Conservation (phyloP, 495 filamentous ascomycete genomes). For the Beverwykella pulmonaria region DNA sequence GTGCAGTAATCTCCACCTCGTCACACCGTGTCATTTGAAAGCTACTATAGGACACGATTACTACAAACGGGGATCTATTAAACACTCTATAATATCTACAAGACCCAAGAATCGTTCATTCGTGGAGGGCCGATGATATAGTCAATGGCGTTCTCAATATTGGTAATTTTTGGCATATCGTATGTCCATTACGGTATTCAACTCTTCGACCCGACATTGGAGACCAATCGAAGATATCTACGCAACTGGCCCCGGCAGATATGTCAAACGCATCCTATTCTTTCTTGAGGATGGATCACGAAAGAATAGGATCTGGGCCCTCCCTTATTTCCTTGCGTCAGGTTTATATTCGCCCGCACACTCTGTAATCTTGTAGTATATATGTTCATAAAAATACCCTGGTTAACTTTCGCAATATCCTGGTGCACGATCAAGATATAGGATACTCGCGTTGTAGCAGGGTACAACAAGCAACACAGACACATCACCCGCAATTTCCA, state of each 20-base stretch:
- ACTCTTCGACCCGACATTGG: slow-evolving; percentile 29
- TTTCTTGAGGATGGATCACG: slow-evolving; percentile 1
- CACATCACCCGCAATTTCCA: not conserved
- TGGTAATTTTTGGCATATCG: slow-evolving; percentile 18
- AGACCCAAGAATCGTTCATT: not conserved
- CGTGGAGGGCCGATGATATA: slow-evolving; percentile 23
- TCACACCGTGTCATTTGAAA: not conserved
- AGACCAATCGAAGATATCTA: slow-evolving; percentile 15
- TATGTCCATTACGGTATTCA: slow-evolving; percentile 24
- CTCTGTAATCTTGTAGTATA: slow-evolving; percentile 18
- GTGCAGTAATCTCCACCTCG: not conserved
- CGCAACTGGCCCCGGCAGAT: slow-evolving; percentile 7
- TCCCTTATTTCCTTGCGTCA: slow-evolving; percentile 11
- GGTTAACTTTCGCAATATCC: slow-evolving; percentile 30
- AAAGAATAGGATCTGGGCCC: not conserved
- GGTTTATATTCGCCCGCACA: slow-evolving; percentile 10
- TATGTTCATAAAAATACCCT: slow-evolving; percentile 26
- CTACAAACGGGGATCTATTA: not conserved
- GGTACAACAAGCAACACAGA: not conserved
- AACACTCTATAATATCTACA: not conserved
- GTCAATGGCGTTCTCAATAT: slow-evolving; percentile 29
- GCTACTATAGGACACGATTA: not conserved
- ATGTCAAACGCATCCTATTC: slow-evolving; percentile 9
- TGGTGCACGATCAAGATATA: slow-evolving; percentile 33
- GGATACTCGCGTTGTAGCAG: slow-evolving; percentile 11